Percentiles rank a stretch among this genome's conserved stretches.
Conservation (phyloP, 164 flowering plant species). For the Piper longum region DNA sequence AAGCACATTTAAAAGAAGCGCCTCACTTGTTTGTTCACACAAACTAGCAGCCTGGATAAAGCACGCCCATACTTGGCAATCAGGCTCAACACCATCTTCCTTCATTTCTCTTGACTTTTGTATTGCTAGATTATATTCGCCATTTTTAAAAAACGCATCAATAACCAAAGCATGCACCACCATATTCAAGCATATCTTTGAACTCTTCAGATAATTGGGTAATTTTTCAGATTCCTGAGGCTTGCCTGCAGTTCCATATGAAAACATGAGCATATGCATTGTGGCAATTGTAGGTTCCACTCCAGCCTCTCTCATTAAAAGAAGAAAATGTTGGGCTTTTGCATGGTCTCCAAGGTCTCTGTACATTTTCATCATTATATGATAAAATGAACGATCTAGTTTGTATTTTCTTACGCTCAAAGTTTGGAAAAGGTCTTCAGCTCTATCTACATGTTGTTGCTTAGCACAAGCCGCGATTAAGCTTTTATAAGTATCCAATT, state of each 20-base stretch:
- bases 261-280: slow-evolving; percentile 92
- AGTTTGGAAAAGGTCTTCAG: slow-evolving; percentile 69
- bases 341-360: slow-evolving; percentile 50
- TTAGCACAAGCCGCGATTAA: slow-evolving; percentile 71
- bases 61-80: slow-evolving; percentile 92
- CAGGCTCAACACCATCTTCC: slow-evolving; percentile 62
- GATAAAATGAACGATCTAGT: slow-evolving; percentile 80
- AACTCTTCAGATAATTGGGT: slow-evolving; percentile 41
- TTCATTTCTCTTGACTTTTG: slow-evolving; percentile 70
- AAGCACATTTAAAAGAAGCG: slow-evolving; percentile 56
- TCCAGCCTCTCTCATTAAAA: slow-evolving; percentile 64
- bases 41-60: slow-evolving; percentile 87
- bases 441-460: slow-evolving; percentile 43
- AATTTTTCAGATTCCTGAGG: slow-evolving; percentile 81
- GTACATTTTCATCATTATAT: slow-evolving; percentile 82
- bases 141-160: slow-evolving; percentile 74
- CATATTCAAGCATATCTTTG: slow-evolving; percentile 32
- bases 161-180: slow-evolving; percentile 78
- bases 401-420: slow-evolving; percentile 43
- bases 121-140: slow-evolving; percentile 52
- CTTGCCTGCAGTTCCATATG: slow-evolving; percentile 74
- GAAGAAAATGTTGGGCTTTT: slow-evolving; percentile 65
- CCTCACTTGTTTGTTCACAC: slow-evolving; percentile 39
- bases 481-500: slow-evolving; percentile 73
- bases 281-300: slow-evolving; percentile 77